Base-by-base conservation (phyloP, 2,329 filamentous ascomycete genomes). In the Lasiodiplodia gonubiensis region DNA sequence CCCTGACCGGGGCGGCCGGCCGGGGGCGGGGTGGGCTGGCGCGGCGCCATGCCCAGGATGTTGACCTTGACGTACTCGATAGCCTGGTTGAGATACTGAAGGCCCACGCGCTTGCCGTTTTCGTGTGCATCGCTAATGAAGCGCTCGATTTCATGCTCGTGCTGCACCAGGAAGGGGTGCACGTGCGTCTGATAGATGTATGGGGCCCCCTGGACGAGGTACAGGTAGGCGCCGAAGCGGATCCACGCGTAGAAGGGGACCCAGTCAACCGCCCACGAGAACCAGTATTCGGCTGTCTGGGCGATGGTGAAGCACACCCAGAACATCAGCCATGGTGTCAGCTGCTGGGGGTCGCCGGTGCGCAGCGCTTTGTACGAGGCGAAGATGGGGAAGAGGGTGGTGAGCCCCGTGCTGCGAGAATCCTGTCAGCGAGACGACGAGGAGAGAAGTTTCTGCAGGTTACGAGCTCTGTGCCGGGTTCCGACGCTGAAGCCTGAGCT, bases 321-420 rank as follows among this genome's bases (percentile, higher is more conserved):
- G 86, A 98, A 99, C 91, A 98, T 98, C 72, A 98, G 88, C 95
- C 95, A 99, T 89, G 94, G 94, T 70, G 92, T 92, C 69, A 97
- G 86, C 77, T 96, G 89, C 46, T 92, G 90, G 2, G 94, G 93
- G 79, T 97, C 92, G 64, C 91, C 91, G 18, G 93, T 94, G 82
- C 95, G 94, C 76, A 99, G 90, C 59, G 95, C 94, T 85, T 98
- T 98, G 86, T 97, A 98, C 71, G 94, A 97, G 72, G 94, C 94
- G 82, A 97, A 98, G 70, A 97, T 89, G 63, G 95, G 95, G 78
- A 98, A 96, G 77, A 97, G 89, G 77, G 97, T 93, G 67, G 94
- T 96, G 68, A 92, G 89, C 78, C 94, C 80, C 70, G 92, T 94
- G 77, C 93, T 97, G 53, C 77, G 64, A 30, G 57, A 49, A 25